Evolutionary conservation across 2,329 filamentous ascomycete genomes (phyloP).

Genomic region (Arthrinium phaeospermum): DNA sequence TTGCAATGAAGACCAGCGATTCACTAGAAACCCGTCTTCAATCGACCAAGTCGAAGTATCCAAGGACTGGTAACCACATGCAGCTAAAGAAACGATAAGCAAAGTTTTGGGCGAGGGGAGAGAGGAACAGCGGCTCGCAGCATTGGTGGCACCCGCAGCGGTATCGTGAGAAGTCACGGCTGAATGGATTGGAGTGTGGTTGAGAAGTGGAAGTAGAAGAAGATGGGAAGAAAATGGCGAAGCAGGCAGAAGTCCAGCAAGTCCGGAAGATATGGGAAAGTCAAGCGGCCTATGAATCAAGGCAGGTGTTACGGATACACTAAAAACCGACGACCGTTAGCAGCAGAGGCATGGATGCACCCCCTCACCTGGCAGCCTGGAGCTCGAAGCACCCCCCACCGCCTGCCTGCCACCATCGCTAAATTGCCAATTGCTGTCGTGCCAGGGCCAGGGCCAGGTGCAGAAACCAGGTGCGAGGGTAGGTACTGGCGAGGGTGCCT

Average conservation of each 20-base stretch:
- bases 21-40: conserved; percentile 17
- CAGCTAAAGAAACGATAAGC: conserved; percentile 11
- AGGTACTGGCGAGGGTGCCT: no score
- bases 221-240: not conserved
- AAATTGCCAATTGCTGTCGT: not conserved
- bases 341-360: conserved; percentile 1
- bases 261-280: conserved; percentile 7
- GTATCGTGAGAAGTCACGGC: conserved; percentile 3
- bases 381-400: not conserved
- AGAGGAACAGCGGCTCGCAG: not conserved
- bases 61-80: not conserved
- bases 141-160: not conserved
- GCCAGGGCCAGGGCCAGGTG: not conserved
- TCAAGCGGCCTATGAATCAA: conserved; percentile 11
- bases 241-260: conserved; percentile 2
- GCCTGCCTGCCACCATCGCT: not conserved
- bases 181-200: not conserved
- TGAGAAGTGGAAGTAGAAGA: not conserved
- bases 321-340: conserved; percentile 16
- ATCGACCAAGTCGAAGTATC: conserved; percentile 16
- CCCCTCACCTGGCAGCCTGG: not conserved
- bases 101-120: not conserved
- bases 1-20: conserved; percentile 12
- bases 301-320: conserved; percentile 16
- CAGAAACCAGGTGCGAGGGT: not conserved